Evolutionary conservation across 164 flowering plant genomes (phyloP).

Genomic region (Sedum album): DNA sequence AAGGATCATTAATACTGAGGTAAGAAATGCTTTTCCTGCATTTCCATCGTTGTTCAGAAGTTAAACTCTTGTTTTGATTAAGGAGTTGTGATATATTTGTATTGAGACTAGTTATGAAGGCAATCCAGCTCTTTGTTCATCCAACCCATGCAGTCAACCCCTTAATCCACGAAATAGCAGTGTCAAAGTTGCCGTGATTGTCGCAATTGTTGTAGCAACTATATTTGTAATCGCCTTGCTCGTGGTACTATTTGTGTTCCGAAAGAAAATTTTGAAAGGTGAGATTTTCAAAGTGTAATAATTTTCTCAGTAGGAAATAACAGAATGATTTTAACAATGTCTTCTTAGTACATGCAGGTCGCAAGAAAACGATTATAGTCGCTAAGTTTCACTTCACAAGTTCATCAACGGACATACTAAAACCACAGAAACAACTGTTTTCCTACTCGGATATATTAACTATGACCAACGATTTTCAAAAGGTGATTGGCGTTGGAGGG

Average conservation of each 20-base stretch:
- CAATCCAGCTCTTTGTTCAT: not conserved
- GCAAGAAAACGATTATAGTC: not conserved
- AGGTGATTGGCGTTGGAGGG: constrained; percentile 27
- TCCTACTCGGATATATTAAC: constrained; percentile 16
- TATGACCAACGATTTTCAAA: constrained; percentile 24
- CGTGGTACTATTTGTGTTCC: not conserved
- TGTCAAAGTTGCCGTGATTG: not conserved
- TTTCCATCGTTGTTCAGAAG: not conserved
- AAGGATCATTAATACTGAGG: not conserved
- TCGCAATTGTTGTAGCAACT: not conserved
- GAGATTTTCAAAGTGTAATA: not conserved
- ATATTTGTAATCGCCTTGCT: not conserved
- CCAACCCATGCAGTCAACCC: not conserved
- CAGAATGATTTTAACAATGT: not conserved
- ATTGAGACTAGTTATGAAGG: not conserved
- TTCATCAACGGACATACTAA: constrained; percentile 3
- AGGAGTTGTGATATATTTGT: not conserved
- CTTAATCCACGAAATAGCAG: not conserved
- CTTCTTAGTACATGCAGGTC: not conserved
- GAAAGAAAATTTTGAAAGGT: constrained; percentile 2
- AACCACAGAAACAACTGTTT: constrained; percentile 11
- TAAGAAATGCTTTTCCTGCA: not conserved
- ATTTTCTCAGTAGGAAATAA: not conserved
- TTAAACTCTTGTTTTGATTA: not conserved
- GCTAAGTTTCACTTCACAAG: not conserved